These are phyloP conservation scores for Alternaria sp. DNA, from an alignment of 2,329 filamentous ascomycete genomes.

Conservation along the genomic window DNA sequence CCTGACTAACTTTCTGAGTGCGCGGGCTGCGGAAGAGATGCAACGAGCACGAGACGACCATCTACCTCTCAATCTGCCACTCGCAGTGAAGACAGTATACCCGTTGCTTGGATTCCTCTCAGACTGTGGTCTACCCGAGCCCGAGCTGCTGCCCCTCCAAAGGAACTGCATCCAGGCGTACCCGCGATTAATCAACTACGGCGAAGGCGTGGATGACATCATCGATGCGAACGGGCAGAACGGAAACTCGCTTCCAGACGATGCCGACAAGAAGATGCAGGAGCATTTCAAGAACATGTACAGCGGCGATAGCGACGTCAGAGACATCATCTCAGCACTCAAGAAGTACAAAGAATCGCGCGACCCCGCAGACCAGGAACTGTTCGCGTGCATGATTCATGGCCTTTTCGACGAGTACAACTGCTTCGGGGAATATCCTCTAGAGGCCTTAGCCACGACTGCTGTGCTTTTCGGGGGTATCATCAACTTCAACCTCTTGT, in stretches of 20 bases:
- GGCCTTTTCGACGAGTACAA: constrained; percentile 96
- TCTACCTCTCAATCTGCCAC: constrained; percentile 71
- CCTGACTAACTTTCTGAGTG: constrained; percentile 79
- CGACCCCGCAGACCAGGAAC: constrained; percentile 84
- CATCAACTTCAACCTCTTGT: constrained; percentile 90
- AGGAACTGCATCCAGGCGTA: constrained; percentile 90
- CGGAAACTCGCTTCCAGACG: constrained; percentile 78
- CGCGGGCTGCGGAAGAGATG: constrained; percentile 83
- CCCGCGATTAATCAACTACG: constrained; percentile 94
- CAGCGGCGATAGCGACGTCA: constrained; percentile 83
- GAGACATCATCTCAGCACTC: constrained; percentile 83
- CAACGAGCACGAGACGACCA: constrained; percentile 74
- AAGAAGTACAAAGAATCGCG: constrained; percentile 87
- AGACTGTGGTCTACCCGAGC: constrained; percentile 61
- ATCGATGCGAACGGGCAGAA: constrained; percentile 84
- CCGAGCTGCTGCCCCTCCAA: constrained; percentile 81
- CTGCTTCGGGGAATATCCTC: constrained; percentile 92
- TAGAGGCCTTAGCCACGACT: constrained; percentile 94
- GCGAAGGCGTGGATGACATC: constrained; percentile 88
- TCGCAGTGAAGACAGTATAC: constrained; percentile 85
- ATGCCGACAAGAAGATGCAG: constrained; percentile 91
- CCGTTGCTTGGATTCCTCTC: constrained; percentile 77
- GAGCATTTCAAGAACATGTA: constrained; percentile 99
- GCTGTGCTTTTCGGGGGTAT: constrained; percentile 96
- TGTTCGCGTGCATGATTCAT: constrained; percentile 98